These are phyloP conservation scores for Astragalus membranaceus DNA, from an alignment of 306 rosid genomes.

Conservation along the genomic window DNA sequence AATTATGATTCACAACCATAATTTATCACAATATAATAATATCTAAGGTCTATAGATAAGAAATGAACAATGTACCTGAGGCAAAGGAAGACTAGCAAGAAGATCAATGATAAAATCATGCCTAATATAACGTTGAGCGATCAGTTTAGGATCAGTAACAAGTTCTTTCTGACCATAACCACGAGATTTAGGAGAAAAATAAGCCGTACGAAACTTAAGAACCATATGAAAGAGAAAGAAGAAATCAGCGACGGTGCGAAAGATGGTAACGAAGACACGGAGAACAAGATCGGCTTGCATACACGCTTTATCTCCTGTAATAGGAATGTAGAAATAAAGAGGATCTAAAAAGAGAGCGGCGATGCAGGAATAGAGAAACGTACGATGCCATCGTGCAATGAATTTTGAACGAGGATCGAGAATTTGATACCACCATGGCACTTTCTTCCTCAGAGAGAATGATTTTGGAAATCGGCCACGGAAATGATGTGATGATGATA, in stretches of 20 bases:
- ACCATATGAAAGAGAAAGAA: conserved; percentile 57
- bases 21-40: too few relatives aligned
- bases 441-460: conserved; percentile 40
- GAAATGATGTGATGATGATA: conserved; percentile 34
- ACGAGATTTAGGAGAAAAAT: conserved; percentile 36
- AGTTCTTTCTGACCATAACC: conserved; percentile 66
- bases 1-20: too few relatives aligned
- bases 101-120: conserved; percentile 61
- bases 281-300: conserved; percentile 44
- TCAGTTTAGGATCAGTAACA: conserved; percentile 44
- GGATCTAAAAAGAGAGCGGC: conserved; percentile 79
- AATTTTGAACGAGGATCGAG: conserved; percentile 52
- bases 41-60: neutral
- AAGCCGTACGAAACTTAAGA: conserved; percentile 75
- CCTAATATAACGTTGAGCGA: conserved; percentile 53
- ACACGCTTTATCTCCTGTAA: conserved; percentile 51
- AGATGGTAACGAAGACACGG: conserved; percentile 50
- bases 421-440: conserved; percentile 74
- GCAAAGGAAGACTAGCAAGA: conserved; percentile 73
- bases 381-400: conserved; percentile 53
- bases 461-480: conserved; percentile 30
- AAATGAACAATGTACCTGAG: conserved; percentile 42
- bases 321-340: conserved; percentile 66
- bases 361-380: conserved; percentile 48
- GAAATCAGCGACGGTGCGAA: conserved; percentile 60